Evolutionary conservation across 306 rosid species (phyloP).

Genomic region (Prunus fruticosa): DNA sequence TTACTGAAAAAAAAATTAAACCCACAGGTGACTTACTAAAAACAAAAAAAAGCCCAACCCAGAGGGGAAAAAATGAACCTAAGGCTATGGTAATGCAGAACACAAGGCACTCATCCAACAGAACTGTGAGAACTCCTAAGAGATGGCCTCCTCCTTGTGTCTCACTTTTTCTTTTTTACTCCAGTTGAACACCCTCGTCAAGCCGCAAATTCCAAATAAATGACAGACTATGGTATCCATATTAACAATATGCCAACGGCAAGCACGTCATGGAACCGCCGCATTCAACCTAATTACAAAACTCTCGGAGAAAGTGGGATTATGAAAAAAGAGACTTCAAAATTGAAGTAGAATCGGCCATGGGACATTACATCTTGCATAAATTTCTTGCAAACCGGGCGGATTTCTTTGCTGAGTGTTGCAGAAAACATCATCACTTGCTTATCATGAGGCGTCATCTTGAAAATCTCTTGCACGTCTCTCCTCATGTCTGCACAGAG

Average conservation of each 20-base stretch:
- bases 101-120: constrained; percentile 16
- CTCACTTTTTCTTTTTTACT: constrained; percentile 9
- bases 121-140: constrained; percentile 20
- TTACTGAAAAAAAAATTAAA: constrained; percentile 5
- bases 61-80: constrained; percentile 13
- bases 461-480: constrained; percentile 96
- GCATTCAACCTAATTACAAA: constrained; percentile 33
- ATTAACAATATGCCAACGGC: constrained; percentile 24
- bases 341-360: constrained; percentile 87
- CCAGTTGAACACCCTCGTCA: constrained; percentile 21
- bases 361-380: constrained; percentile 99
- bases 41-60: constrained; percentile 6
- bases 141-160: constrained; percentile 1
- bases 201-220: constrained; percentile 26
- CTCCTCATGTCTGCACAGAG: constrained; percentile 88
- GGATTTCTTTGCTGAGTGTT: constrained; percentile 98
- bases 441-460: constrained; percentile 98
- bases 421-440: constrained; percentile 99
- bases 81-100: constrained; percentile 21
- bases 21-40: constrained; percentile 19
- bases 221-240: constrained; percentile 12
- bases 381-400: constrained; percentile 99
- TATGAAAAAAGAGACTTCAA: constrained; percentile 78
- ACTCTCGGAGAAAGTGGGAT: constrained; percentile 53
- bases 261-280: constrained; percentile 34